Conservation (phyloP, 1,284 basidiomycete species). For the Exobasidium cylindrosporum region DNA sequence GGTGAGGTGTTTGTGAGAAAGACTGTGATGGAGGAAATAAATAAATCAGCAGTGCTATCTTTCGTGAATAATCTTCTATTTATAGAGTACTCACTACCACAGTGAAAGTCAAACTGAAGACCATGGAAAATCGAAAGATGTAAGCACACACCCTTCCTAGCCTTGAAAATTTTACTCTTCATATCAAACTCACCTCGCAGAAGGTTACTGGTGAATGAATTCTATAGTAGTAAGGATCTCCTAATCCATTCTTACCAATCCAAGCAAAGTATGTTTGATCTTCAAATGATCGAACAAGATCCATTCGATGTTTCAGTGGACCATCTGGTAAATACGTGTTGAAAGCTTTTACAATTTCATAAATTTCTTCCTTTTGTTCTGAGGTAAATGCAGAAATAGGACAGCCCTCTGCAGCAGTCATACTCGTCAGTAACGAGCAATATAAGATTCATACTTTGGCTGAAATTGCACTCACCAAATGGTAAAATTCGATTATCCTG, state of each 20-base stretch:
- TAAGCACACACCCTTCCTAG: background rate
- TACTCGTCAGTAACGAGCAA: no score
- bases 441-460: no score
- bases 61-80: background rate
- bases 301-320: constrained; percentile 40
- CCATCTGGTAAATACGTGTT: constrained; percentile 43
- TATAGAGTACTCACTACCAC: constrained; percentile 45
- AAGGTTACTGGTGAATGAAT: constrained; percentile 54
- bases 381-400: constrained; percentile 36
- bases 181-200: constrained; percentile 37
- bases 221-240: constrained; percentile 55
- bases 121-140: background rate
- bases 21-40: constrained; percentile 24
- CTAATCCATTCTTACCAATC: constrained; percentile 52
- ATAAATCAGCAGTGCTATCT: background rate
- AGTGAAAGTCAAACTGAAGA: constrained; percentile 54
- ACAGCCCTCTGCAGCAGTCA: constrained; percentile 16
- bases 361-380: constrained; percentile 43
- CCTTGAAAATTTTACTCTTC: background rate
- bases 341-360: constrained; percentile 31
- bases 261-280: constrained; percentile 53
- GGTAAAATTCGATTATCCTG: constrained; percentile 55
- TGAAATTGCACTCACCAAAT: constrained; percentile 47
- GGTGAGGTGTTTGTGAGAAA: constrained; percentile 56
- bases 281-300: constrained; percentile 29